Conservation (phyloP, 306 rosid genomes). For the Echinosophora koreensis region DNA sequence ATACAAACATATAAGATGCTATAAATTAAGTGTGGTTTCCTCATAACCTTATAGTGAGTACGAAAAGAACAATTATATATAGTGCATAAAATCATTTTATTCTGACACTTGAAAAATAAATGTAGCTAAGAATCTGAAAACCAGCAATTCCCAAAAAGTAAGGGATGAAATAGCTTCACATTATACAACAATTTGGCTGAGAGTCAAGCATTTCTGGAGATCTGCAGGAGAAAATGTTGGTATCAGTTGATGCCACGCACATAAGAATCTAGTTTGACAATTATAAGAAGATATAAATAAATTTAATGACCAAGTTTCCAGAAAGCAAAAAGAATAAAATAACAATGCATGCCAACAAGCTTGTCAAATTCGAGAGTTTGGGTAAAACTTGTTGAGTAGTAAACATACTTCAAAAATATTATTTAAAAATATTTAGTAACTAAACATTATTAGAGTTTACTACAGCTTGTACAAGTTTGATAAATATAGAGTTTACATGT, state of each 20-base stretch:
- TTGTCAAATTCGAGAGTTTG: background rate
- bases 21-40: slow-evolving; percentile 35
- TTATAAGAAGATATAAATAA: background rate
- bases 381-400: background rate
- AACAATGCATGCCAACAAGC: background rate
- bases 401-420: background rate
- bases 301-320: background rate
- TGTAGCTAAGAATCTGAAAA: slow-evolving; percentile 43
- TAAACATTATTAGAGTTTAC: background rate
- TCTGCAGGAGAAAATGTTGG: slow-evolving; percentile 60
- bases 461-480: background rate
- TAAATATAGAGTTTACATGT: background rate
- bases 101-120: slow-evolving; percentile 44
- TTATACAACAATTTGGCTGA: slow-evolving; percentile 77
- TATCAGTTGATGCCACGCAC: slow-evolving; percentile 17
- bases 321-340: slow-evolving; percentile 2
- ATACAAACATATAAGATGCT: slow-evolving; percentile 48
- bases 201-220: slow-evolving; percentile 85
- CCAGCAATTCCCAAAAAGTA: slow-evolving; percentile 33
- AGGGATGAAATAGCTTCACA: slow-evolving; percentile 62
- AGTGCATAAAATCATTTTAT: slow-evolving; percentile 44
- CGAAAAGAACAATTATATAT: slow-evolving; percentile 22
- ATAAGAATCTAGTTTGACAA: slow-evolving; percentile 25
- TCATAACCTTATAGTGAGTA: slow-evolving; percentile 16
- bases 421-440: no score